phyloP scores from a whole-genome alignment of 169 alveolate genomes.

The Plasmodium berghei region DNA sequence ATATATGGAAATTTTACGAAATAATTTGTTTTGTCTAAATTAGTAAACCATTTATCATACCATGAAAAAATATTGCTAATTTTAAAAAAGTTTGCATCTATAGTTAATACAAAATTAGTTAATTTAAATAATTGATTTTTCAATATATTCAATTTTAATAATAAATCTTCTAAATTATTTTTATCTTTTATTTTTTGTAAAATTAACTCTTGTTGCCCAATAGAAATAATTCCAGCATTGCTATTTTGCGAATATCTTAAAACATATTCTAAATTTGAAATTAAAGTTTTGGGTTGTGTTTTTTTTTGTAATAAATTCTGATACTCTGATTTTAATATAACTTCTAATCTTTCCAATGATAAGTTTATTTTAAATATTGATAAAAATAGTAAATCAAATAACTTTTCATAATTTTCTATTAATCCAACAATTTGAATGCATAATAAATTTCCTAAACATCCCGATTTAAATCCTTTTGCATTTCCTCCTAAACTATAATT shows the following conservation, averaged over 20 bases:
- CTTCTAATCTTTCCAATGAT: slow-evolving; percentile 47
- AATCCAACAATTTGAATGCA: slow-evolving; percentile 76
- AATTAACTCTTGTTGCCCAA: slow-evolving; percentile 66
- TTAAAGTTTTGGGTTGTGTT: slow-evolving; percentile 51
- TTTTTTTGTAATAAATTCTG: slow-evolving; percentile 73
- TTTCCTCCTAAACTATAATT: slow-evolving; percentile 76
- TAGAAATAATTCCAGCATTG: slow-evolving; percentile 30
- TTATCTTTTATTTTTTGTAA: slow-evolving; percentile 36
- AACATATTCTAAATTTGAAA: slow-evolving; percentile 44
- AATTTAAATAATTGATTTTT: slow-evolving; percentile 28
- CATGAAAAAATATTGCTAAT: slow-evolving; percentile 28
- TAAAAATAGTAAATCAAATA: slow-evolving; percentile 72
- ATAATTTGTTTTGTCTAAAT: not conserved
- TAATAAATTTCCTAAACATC: slow-evolving; percentile 61
- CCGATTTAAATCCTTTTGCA: slow-evolving; percentile 76
- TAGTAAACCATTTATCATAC: slow-evolving; percentile 47
- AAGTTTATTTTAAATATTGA: slow-evolving; percentile 55
- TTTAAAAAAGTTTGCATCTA: slow-evolving; percentile 49
- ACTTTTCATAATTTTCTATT: slow-evolving; percentile 60
- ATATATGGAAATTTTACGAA: slow-evolving; percentile 1
- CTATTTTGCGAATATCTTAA: slow-evolving; percentile 38
- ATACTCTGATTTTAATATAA: slow-evolving; percentile 51
- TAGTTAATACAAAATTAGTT: slow-evolving; percentile 19
- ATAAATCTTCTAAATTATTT: slow-evolving; percentile 11
- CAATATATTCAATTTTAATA: slow-evolving; percentile 17